Evolutionary conservation across 805 yeast genomes (phyloP).

Genomic region (Blastobotrys attinorum): DNA sequence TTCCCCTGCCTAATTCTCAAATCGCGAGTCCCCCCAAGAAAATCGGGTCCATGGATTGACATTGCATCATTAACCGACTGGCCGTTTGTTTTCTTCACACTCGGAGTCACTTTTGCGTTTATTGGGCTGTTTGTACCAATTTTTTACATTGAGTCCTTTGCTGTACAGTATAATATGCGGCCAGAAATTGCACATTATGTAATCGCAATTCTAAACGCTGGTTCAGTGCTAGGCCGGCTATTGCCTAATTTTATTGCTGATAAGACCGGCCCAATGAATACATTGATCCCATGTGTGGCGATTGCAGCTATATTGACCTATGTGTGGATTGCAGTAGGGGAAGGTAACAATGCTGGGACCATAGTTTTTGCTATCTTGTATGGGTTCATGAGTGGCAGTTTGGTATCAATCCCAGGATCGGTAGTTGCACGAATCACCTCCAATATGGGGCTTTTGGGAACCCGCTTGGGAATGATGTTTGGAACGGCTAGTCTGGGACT

Average conservation of each 20-base stretch:
- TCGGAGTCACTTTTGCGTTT: constrained; percentile 30
- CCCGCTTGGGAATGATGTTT: constrained; percentile 54
- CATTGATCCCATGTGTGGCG: constrained; percentile 24
- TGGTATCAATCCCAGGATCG: constrained; percentile 27
- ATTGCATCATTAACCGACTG: constrained; percentile 15
- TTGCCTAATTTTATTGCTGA: constrained; percentile 42
- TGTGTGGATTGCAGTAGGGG: constrained; percentile 17
- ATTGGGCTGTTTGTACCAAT: constrained; percentile 31
- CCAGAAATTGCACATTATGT: constrained; percentile 22
- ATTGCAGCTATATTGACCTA: constrained; percentile 10
- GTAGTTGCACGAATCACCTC: constrained; percentile 23
- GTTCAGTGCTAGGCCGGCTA: constrained; percentile 42
- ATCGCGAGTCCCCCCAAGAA: constrained; percentile 23
- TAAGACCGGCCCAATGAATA: constrained; percentile 38
- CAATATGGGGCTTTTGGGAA: constrained; percentile 37
- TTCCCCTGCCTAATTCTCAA: constrained; percentile 19
- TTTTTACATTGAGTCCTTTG: constrained; percentile 29
- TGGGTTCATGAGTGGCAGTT: constrained; percentile 28
- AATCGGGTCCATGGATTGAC: constrained; percentile 19
- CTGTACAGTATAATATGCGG: constrained; percentile 18
- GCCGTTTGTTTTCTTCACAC: constrained; percentile 15
- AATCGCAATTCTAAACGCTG: constrained; percentile 27
- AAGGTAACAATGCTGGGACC: constrained; percentile 22
- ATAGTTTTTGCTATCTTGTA: constrained; percentile 25
- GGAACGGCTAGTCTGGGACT: constrained; percentile 46